phyloP scores from a whole-genome alignment of 306 rosid species.

The Dalbergia oliveri region DNA sequence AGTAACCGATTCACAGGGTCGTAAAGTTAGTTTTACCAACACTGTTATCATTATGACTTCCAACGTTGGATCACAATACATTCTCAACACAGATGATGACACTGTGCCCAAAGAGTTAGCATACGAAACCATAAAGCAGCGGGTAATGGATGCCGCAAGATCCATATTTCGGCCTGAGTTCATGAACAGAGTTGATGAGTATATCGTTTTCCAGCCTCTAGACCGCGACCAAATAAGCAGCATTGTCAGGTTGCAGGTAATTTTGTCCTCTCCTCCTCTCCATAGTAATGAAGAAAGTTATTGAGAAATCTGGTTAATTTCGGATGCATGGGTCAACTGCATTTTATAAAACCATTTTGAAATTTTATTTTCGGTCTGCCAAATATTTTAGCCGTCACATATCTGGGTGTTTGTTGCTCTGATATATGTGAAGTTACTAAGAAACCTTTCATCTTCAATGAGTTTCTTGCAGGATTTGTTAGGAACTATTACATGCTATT shows the following conservation, averaged over 20 bases:
- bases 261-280: not conserved
- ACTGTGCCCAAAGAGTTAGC: conserved; percentile 62
- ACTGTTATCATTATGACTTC: conserved; percentile 97
- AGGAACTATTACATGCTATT: not conserved
- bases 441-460: not conserved
- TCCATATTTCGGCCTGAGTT: conserved; percentile 93
- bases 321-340: not conserved
- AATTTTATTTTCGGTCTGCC: not conserved
- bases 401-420: not conserved
- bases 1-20: conserved; percentile 95
- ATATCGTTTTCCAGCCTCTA: conserved; percentile 94
- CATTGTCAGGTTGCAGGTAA: conserved; percentile 93
- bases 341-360: not conserved
- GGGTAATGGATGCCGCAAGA: conserved; percentile 96
- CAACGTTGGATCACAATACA: conserved; percentile 95
- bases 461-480: not conserved
- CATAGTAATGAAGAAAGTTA: not conserved
- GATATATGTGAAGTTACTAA: not conserved
- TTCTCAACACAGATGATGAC: conserved; percentile 81
- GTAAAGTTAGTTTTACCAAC: conserved; percentile 91
- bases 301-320: not conserved
- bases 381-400: not conserved
- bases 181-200: conserved; percentile 97
- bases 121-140: conserved; percentile 84
- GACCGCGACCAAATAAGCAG: conserved; percentile 83